Percentiles rank a stretch among this genome's conserved stretches.
phyloP scores from a whole-genome alignment of 2,329 filamentous ascomycete species.

The Colletotrichum sublineola region DNA sequence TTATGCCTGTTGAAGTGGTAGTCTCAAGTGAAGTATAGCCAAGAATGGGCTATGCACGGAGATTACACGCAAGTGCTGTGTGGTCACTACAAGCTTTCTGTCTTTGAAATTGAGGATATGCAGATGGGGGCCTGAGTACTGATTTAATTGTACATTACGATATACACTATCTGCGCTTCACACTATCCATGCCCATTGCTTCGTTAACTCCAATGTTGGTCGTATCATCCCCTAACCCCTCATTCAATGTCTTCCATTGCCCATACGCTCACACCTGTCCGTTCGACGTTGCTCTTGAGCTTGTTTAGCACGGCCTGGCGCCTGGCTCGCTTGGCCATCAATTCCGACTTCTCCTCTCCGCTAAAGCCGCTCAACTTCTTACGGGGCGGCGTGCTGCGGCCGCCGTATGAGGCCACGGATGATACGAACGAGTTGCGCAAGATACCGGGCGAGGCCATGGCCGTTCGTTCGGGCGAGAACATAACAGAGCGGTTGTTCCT shows the following conservation, averaged over 20 bases:
- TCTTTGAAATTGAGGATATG: background rate
- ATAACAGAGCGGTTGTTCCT: conserved; percentile 51
- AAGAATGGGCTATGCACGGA: background rate
- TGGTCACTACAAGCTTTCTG: background rate
- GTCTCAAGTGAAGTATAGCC: background rate
- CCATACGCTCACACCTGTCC: conserved; percentile 64
- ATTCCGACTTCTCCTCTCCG: conserved; percentile 67
- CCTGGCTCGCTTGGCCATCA: conserved; percentile 67
- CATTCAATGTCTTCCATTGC: conserved; percentile 64
- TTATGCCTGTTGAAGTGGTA: background rate
- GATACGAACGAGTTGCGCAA: conserved; percentile 59
- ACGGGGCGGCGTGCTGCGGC: conserved; percentile 62
- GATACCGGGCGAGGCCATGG: conserved; percentile 55
- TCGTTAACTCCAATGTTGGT: conserved; percentile 23
- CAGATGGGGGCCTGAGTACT: background rate
- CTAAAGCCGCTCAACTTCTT: conserved; percentile 75
- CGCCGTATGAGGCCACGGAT: conserved; percentile 54
- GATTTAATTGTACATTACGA: conserved; percentile 38
- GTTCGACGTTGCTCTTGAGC: conserved; percentile 63
- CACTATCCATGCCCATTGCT: conserved; percentile 22
- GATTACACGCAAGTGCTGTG: background rate
- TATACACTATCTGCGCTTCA: conserved; percentile 40
- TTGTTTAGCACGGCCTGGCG: conserved; percentile 66
- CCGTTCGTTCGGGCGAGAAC: conserved; percentile 58
- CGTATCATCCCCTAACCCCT: background rate